These are phyloP conservation scores for Coemansia sp. DNA, from an alignment of 192 early-diverging fungal species.

Conservation along the genomic window DNA sequence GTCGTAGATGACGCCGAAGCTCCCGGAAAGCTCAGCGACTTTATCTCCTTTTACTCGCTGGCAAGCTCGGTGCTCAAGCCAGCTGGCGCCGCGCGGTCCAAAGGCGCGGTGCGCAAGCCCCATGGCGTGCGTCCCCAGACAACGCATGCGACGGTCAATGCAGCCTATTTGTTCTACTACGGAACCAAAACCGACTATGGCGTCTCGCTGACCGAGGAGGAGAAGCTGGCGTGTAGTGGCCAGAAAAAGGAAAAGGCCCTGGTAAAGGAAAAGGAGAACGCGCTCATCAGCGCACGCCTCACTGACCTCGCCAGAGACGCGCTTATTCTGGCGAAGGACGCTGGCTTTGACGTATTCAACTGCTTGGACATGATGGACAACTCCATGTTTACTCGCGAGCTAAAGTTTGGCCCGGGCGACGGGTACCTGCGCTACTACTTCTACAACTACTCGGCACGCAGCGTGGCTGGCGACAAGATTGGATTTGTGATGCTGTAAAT, in stretches of 20 bases:
- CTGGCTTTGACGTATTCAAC: slow-evolving; percentile 94
- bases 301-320: slow-evolving; percentile 73
- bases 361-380: slow-evolving; percentile 94
- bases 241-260: slow-evolving; percentile 49
- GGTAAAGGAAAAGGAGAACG: slow-evolving; percentile 28
- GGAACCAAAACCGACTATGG: slow-evolving; percentile 56
- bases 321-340: slow-evolving; percentile 68
- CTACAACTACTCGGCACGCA: slow-evolving; percentile 89
- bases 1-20: slow-evolving; percentile 79
- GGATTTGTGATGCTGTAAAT: slow-evolving; percentile 89
- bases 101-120: slow-evolving; percentile 6
- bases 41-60: slow-evolving; percentile 93
- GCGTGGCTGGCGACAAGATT: slow-evolving; percentile 66
- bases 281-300: slow-evolving; percentile 56
- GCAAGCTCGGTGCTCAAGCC: slow-evolving; percentile 89
- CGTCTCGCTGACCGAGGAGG: slow-evolving; percentile 27
- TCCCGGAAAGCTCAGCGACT: slow-evolving; percentile 73
- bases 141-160: slow-evolving; percentile 63
- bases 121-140: background rate
- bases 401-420: slow-evolving; percentile 92
- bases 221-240: slow-evolving; percentile 43
- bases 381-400: slow-evolving; percentile 69
- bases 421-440: slow-evolving; percentile 95
- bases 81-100: slow-evolving; percentile 38
- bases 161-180: slow-evolving; percentile 97